Evolutionary conservation across 78 protist genomes (phyloP), one percentile per base, ranked within the genome.

Genomic region (Isochrysis galbana): DNA sequence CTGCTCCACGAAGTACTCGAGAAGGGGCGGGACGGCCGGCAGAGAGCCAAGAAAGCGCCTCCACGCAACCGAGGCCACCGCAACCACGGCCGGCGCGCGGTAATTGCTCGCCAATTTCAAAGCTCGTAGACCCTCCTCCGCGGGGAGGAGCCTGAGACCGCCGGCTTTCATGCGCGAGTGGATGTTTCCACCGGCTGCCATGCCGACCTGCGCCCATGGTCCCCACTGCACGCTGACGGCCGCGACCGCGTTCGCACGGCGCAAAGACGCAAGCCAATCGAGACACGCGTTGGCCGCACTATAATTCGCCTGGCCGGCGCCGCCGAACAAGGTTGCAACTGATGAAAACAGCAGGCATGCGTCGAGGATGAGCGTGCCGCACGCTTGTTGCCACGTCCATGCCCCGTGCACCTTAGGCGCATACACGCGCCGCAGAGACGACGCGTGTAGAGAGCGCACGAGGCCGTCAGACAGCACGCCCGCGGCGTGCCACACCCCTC

Each of bases 211-310:
- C 2, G 80, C 80, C 80, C 34, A 25, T 3, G 34, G 10, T 17
- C 41, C 80, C 80, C 34, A n/a, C 80, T 70, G 80, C 17, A 70
- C 41, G 38, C 38, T 32, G 44, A 17, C 1, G 21, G 17, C 77
- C 36, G 70, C 61, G 42, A 89, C 22, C 5, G 92, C 95, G 39
- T 0, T 21, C 23, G 42, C 0, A 25, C 89, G 45, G 29, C 92
- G 80, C 19, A 5, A 11, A 1, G 25, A 34, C 0, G 90, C 93
- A 34, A 90, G 82, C 29, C 82, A 47, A 42, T 93, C 91, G 54
- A 93, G 87, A 32, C 14, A 72, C 5, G 89, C 46, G 42, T 93
- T 93, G 48, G 89, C 95, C 0, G 95, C 41, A 23, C 93, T 0
- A 45, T 93, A 93, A 69, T 69, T 38, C 55, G 88, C 0, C 38